These are phyloP conservation scores for Eutrema heterophyllum DNA, from an alignment of 345 rosid genomes.

Conservation along the genomic window DNA sequence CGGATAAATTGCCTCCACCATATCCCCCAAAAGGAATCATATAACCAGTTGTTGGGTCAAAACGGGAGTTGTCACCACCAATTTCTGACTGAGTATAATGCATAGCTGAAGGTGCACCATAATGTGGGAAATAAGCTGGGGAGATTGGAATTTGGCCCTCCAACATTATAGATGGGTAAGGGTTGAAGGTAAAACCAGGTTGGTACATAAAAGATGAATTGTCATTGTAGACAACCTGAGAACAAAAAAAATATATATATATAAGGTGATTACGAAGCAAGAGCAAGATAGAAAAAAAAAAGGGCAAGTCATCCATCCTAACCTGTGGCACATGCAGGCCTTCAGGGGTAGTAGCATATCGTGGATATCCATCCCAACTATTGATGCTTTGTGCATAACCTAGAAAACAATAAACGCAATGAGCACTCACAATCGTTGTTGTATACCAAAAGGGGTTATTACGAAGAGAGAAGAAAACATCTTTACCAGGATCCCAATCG, in stretches of 20 bases:
- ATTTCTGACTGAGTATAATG: slow-evolving; percentile 40
- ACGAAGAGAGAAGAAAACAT: background rate
- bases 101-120: slow-evolving; percentile 42
- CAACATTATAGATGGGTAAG: slow-evolving; percentile 49
- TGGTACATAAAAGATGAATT: slow-evolving; percentile 46
- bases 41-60: slow-evolving; percentile 51
- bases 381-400: slow-evolving; percentile 41
- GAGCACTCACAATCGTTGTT: background rate
- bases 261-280: background rate
- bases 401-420: slow-evolving; percentile 16
- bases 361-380: slow-evolving; percentile 49
- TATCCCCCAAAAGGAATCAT: slow-evolving; percentile 48
- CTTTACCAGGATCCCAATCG: slow-evolving; percentile 42
- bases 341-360: slow-evolving; percentile 42
- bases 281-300: background rate
- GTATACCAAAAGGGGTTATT: background rate
- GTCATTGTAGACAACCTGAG: slow-evolving; percentile 57
- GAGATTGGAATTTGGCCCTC: slow-evolving; percentile 58
- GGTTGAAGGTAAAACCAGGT: slow-evolving; percentile 49
- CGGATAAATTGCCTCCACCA: slow-evolving; percentile 43
- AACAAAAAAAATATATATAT: background rate
- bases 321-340: slow-evolving; percentile 55
- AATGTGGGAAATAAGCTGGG: slow-evolving; percentile 41
- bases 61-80: slow-evolving; percentile 36
- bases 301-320: slow-evolving; percentile 7